phyloP scores from a whole-genome alignment of 345 rosid species.

The Eucalyptus shirleyi region DNA sequence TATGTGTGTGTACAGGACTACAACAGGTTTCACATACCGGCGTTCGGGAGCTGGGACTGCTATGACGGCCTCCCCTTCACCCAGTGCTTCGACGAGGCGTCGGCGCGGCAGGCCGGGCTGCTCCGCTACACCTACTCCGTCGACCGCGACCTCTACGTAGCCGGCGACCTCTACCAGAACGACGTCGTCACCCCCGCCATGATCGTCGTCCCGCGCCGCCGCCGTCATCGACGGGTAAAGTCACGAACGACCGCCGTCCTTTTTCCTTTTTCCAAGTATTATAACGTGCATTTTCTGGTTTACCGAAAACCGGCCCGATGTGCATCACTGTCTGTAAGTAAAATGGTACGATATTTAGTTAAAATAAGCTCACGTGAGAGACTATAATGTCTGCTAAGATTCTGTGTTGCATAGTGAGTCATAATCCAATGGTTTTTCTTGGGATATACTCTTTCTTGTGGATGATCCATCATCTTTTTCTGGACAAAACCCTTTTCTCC shows the following conservation, averaged over 20 bases:
- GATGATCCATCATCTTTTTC: neutral
- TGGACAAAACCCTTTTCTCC: neutral
- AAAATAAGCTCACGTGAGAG: neutral
- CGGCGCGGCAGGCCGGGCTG: constrained; percentile 57
- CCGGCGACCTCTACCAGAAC: constrained; percentile 78
- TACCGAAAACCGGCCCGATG: neutral
- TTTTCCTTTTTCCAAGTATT: neutral
- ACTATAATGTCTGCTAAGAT: neutral
- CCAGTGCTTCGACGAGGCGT: constrained; percentile 81
- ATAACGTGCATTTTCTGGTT: neutral
- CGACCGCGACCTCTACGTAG: constrained; percentile 83
- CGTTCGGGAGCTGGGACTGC: constrained; percentile 99
- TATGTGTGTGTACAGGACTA: neutral
- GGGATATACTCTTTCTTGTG: neutral
- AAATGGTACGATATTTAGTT: neutral
- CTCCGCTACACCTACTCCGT: constrained; percentile 62
- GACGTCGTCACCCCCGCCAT: constrained; percentile 79
- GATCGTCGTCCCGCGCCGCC: constrained; percentile 88
- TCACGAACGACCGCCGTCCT: neutral
- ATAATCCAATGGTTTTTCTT: neutral
- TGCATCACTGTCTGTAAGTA: neutral
- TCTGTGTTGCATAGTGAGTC: neutral
- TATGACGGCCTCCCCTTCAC: constrained; percentile 76
- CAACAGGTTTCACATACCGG: constrained; percentile 66
- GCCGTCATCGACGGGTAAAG: neutral